Base-by-base conservation (phyloP, 768 basidiomycete species). In the Agaricus subrufescens region DNA sequence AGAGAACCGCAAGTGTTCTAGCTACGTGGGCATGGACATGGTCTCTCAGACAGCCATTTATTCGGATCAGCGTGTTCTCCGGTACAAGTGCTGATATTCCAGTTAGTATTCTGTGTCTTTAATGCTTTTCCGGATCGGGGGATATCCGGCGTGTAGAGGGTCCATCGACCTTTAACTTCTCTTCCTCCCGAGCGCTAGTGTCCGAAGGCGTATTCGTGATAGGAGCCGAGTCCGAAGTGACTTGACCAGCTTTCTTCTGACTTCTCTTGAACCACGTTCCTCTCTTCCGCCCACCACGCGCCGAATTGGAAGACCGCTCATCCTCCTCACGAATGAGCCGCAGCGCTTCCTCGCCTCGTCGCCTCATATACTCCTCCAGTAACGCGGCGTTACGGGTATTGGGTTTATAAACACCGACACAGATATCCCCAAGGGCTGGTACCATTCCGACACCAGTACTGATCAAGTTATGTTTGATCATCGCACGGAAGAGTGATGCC, bases 371-470 rank as follows among this genome's bases (percentile, higher is more conserved):
- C 67, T 94, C 91, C 65, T 95, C 92, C 46, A 98, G 75, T 47
- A 97, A 72, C 4, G 81, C 81, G 10, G 92, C 94, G 63, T 98
- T 97, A 58, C 95, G 79, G 14, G 86, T 89, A 69, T 98, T 98
- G 19, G 93, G 85, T 67, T 94, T 95, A 77, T 75, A 96, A 2
- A 81, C 69, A 1, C 89, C 92, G 37, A 94, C 70, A 1, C 85
- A 64, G 27, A 97, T 61, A 69, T 94, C 91, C 3, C 94, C 94
- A 2, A 82, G 75, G 43, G 88, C 52, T 0, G 93, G 93, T 3
- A 95, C 65, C 27, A 78, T 66, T 1, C 91, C 88, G 11, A 89
- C 73, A 0, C 73, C 75, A 4, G 82, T 83, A 9, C 87, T 85
- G 25, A 94, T 68, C 12, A 79, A 75, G 61, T 90, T 88, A 72